Conservation (phyloP, 345 rosid genomes). For the Balakata baccata region DNA sequence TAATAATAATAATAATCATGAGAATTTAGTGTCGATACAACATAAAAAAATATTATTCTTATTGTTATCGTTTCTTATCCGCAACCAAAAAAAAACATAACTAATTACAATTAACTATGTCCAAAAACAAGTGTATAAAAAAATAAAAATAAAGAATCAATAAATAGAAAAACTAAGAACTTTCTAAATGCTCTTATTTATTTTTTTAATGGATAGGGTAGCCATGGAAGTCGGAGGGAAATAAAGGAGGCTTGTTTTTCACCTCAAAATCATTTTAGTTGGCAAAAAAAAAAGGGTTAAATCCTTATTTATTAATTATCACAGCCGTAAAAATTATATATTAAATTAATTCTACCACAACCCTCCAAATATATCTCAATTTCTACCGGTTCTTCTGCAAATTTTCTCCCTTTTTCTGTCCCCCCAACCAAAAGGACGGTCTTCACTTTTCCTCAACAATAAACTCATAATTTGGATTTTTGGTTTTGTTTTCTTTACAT, state of each 20-base stretch:
- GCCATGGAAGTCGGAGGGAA: constrained; percentile 4
- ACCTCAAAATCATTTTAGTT: background rate
- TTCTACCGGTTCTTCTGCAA: constrained; percentile 17
- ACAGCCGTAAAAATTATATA: background rate
- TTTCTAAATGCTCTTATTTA: no score
- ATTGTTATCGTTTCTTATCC: no score
- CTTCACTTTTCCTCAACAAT: background rate
- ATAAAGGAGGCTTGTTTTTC: background rate
- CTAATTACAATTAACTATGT: no score
- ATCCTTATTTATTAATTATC: background rate
- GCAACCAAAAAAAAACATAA: no score
- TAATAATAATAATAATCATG: no score
- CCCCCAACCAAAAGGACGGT: background rate
- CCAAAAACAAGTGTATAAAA: no score
- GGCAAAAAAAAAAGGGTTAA: background rate
- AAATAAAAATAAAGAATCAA: no score
- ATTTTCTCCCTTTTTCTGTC: background rate
- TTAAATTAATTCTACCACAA: background rate
- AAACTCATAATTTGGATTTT: background rate
- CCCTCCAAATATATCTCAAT: constrained; percentile 24
- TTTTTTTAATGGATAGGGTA: background rate
- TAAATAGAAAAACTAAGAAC: no score
- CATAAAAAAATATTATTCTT: no score
- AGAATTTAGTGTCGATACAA: no score
- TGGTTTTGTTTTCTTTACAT: background rate